A percentile compares a stretch with the other conserved stretches of the same genome.
Evolutionary conservation across 495 filamentous ascomycete genomes (phyloP).

Genomic region (Sphaerosporella brunnea): DNA sequence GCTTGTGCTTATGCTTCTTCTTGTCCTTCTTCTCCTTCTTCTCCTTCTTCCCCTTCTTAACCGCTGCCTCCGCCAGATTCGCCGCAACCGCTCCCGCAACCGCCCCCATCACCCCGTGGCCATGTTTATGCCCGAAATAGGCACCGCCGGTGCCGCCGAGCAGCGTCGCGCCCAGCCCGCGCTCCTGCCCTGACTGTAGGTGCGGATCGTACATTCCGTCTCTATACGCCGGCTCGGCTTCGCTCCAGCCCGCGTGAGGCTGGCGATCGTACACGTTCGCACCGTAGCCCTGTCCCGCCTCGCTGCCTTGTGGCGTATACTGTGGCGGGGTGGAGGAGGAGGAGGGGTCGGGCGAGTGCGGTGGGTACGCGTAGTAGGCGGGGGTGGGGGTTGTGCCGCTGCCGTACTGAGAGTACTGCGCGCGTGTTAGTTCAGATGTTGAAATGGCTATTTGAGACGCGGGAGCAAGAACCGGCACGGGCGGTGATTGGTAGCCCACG

Average conservation of each 20-base stretch:
- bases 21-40: conserved; percentile 25
- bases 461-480: too few relatives aligned
- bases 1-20: conserved; percentile 22
- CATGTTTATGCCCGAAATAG: conserved; percentile 31
- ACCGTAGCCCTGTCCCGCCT: not conserved
- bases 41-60: conserved; percentile 24
- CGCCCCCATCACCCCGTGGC: conserved; percentile 29
- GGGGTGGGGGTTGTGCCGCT: too few relatives aligned
- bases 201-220: not conserved
- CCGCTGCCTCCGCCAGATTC: conserved; percentile 24
- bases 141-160: conserved; percentile 32
- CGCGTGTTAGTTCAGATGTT: too few relatives aligned
- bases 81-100: conserved; percentile 32
- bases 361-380: too few relatives aligned
- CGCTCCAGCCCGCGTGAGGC: too few relatives aligned
- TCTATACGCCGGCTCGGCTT: not conserved
- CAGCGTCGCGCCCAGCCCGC: conserved; percentile 31
- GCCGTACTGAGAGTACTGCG: too few relatives aligned
- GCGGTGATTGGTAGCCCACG: too few relatives aligned
- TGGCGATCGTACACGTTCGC: too few relatives aligned
- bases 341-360: too few relatives aligned
- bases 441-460: too few relatives aligned
- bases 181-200: conserved; percentile 20
- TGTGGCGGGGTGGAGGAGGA: too few relatives aligned
- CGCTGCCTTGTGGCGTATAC: not conserved